Percentiles rank a stretch among this genome's conserved stretches.
phyloP scores from a whole-genome alignment of 1,139 yeast species.

The Geotrichum histeridarum region DNA sequence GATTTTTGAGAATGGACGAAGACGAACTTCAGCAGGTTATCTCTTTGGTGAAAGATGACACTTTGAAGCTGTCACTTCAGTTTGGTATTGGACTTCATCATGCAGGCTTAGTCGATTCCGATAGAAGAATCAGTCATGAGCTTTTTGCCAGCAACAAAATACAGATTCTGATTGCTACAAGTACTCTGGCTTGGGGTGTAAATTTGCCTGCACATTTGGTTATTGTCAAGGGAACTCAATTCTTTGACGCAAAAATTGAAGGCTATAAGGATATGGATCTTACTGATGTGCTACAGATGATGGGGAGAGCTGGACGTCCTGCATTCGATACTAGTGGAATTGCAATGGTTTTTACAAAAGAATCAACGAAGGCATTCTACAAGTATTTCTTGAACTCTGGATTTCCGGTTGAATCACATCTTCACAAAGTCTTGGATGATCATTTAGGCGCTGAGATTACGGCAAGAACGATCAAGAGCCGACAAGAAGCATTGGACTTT shows the following conservation, averaged over 20 bases:
- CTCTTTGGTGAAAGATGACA: slow-evolving; percentile 76
- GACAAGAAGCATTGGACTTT: slow-evolving; percentile 90
- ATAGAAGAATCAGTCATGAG: slow-evolving; percentile 80
- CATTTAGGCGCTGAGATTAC: slow-evolving; percentile 96
- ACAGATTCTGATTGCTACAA: slow-evolving; percentile 87
- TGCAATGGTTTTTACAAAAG: slow-evolving; percentile 90
- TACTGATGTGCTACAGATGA: slow-evolving; percentile 86
- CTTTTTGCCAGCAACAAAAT: slow-evolving; percentile 79
- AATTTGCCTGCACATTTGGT: slow-evolving; percentile 93
- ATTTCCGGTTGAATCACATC: slow-evolving; percentile 93
- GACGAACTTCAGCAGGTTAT: slow-evolving; percentile 63
- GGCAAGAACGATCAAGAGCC: slow-evolving; percentile 72
- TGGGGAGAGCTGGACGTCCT: slow-evolving; percentile 96
- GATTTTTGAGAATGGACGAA: slow-evolving; percentile 76
- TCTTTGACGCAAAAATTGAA: slow-evolving; percentile 75
- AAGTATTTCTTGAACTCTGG: slow-evolving; percentile 93
- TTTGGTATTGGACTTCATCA: slow-evolving; percentile 97
- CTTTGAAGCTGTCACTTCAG: slow-evolving; percentile 74
- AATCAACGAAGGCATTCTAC: slow-evolving; percentile 84
- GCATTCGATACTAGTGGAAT: slow-evolving; percentile 94
- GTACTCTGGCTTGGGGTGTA: slow-evolving; percentile 97
- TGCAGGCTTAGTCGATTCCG: slow-evolving; percentile 92
- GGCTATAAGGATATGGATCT: slow-evolving; percentile 83
- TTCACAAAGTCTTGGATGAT: slow-evolving; percentile 87
- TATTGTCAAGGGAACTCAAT: slow-evolving; percentile 88